Evolutionary conservation across 2,329 filamentous ascomycete genomes (phyloP).

Genomic region (Coniochaeta sp.): DNA sequence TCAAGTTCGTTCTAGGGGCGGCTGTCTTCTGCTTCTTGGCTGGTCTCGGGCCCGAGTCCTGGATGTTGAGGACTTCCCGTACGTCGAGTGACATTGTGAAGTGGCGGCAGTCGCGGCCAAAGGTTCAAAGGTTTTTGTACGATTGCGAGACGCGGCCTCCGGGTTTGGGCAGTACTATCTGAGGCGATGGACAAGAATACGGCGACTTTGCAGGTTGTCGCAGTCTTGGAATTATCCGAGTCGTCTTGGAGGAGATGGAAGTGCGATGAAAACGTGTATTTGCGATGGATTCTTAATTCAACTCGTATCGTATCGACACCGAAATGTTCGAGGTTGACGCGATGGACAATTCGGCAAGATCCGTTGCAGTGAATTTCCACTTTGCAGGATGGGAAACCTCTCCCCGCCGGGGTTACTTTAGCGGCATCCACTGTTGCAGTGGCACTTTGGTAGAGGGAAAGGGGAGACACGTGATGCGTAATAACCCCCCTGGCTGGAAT

Average conservation of each 20-base stretch:
- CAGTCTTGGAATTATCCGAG: not conserved
- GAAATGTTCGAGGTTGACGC: not conserved
- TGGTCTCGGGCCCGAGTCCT: constrained; percentile 45
- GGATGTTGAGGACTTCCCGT: constrained; percentile 81
- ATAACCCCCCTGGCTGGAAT: constrained; percentile 15
- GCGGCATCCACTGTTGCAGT: not conserved
- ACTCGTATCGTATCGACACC: not conserved
- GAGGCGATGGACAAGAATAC: no score
- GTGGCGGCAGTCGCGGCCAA: not conserved
- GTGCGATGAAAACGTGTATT: not conserved
- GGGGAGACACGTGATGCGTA: not conserved
- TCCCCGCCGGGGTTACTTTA: constrained; percentile 7
- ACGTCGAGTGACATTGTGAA: constrained; percentile 60
- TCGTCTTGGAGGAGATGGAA: not conserved
- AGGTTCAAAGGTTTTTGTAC: not conserved
- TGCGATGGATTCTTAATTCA: not conserved
- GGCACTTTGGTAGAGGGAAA: not conserved
- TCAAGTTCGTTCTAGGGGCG: constrained; percentile 52
- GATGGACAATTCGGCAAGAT: not conserved
- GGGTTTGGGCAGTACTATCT: no score
- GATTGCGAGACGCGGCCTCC: not conserved
- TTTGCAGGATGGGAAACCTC: not conserved
- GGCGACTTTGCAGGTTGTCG: no score
- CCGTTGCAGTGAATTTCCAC: not conserved
- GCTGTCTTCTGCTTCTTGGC: constrained; percentile 69